phyloP scores from a whole-genome alignment of 1,284 basidiomycete species.

The Melampsora larici-populina region DNA sequence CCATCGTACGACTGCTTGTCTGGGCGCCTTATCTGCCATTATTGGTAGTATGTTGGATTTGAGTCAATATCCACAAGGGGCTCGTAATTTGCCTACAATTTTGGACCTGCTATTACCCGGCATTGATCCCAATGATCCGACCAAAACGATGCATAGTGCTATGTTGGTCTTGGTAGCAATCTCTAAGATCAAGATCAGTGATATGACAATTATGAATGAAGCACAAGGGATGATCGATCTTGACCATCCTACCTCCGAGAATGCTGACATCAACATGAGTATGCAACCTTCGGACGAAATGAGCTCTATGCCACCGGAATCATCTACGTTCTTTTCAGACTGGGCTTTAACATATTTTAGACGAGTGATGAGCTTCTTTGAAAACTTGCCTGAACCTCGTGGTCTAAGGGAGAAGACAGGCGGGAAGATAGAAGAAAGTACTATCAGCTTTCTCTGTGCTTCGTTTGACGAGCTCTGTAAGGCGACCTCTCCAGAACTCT shows the following conservation, averaged over 20 bases:
- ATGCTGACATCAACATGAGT: slow-evolving; percentile 45
- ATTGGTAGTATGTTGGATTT: slow-evolving; percentile 75
- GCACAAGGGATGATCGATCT: slow-evolving; percentile 44
- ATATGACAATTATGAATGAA: slow-evolving; percentile 60
- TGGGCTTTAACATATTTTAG: slow-evolving; percentile 87
- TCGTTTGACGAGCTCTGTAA: slow-evolving; percentile 52
- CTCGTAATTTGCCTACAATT: slow-evolving; percentile 81
- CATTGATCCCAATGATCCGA: slow-evolving; percentile 89
- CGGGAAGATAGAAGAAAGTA: slow-evolving; percentile 77
- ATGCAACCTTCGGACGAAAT: slow-evolving; percentile 42
- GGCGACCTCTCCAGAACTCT: slow-evolving; percentile 49
- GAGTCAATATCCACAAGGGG: slow-evolving; percentile 71
- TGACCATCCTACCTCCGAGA: slow-evolving; percentile 40
- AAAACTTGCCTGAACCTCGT: slow-evolving; percentile 76
- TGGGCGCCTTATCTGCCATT: slow-evolving; percentile 80
- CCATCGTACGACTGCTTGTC: slow-evolving; percentile 82
- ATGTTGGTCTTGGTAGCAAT: slow-evolving; percentile 51
- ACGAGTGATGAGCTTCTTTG: slow-evolving; percentile 78
- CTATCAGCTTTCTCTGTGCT: slow-evolving; percentile 72
- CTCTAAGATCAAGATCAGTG: slow-evolving; percentile 71
- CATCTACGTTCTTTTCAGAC: slow-evolving; percentile 75
- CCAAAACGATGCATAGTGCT: slow-evolving; percentile 68
- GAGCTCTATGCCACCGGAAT: slow-evolving; percentile 57
- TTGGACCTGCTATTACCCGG: slow-evolving; percentile 87
- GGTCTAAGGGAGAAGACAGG: slow-evolving; percentile 64